Evolutionary conservation across 2,329 filamentous ascomycete genomes (phyloP).

Genomic region (Byssothecium circinans): DNA sequence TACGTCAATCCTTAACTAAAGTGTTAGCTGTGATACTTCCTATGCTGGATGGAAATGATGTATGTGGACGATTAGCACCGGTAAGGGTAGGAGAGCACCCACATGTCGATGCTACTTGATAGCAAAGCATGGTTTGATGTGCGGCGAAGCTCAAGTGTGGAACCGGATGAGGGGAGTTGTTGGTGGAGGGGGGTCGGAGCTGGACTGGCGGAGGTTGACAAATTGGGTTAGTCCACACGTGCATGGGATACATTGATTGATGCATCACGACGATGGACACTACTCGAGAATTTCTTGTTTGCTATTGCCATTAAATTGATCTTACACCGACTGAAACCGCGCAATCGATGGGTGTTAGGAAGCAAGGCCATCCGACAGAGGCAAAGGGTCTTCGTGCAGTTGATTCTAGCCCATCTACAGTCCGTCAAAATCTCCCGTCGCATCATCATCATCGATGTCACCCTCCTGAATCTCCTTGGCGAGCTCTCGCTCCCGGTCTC

Average conservation of each 20-base stretch:
- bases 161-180: conserved; percentile 11
- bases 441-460: conserved; percentile 94
- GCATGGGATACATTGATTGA: neutral
- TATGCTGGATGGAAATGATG: neutral
- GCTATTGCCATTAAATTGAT: conserved; percentile 25
- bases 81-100: conserved; percentile 1
- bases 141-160: conserved; percentile 3
- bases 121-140: conserved; percentile 24
- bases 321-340: conserved; percentile 10
- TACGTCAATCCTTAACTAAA: conserved; percentile 67
- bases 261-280: too few relatives aligned
- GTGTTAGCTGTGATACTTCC: conserved; percentile 1
- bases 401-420: conserved; percentile 60
- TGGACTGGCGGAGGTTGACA: conserved; percentile 19
- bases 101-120: conserved; percentile 24
- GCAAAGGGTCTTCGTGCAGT: neutral
- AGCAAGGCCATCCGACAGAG: conserved; percentile 25
- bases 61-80: neutral
- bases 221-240: conserved; percentile 22
- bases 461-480: conserved; percentile 99
- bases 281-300: neutral
- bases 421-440: conserved; percentile 92
- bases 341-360: conserved; percentile 26
- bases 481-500: conserved; percentile 92
- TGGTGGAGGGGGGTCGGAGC: conserved; percentile 24